Evolutionary conservation across 345 rosid species (phyloP), one percentile per base, ranked within the genome.

Genomic region (Linum lewisii): DNA sequence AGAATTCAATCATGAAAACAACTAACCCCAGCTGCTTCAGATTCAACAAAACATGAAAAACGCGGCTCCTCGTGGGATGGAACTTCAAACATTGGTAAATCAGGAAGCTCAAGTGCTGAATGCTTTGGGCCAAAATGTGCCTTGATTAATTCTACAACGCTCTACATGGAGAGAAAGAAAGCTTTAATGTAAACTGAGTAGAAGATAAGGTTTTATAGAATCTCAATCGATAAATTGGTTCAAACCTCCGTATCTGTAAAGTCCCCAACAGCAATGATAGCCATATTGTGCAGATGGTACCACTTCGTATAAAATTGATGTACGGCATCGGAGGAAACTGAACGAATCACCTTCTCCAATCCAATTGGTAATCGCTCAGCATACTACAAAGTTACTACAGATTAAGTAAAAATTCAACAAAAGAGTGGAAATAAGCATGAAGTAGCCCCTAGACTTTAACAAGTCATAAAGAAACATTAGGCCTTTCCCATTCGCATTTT

Each of bases 21-120:
- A 78, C 95, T 81, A 66, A 91, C 98, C 88, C 92, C 96, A 59
- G 84, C 81, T 75, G 96, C 92, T 78, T 88, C 98, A 51, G 92
- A 73, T 78, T 91, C 98, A 62, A 81, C 86, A 69, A 82, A 84
- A 81, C 89, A 84, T 57, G 90, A 91, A 71, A 81, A 79, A 6
- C 81, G 84, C 50, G 98, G 84, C 69, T 82, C 83, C 72, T 77
- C 70, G 54, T 91, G 98, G 58, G 87, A 75, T 67, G 95, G 95
- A 77, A 91, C 87, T 47, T 75, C 71, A 75, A 78, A 82, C 16
- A 74, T 37, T 63, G 94, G 91, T 68, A 85, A 61, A 14, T 58
- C 18, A 50, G 75, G 88, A 63, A 73, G 81, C 25, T 69, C 72
- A 32, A 69, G 64, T 63, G 65, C 81, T 21, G 82, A 69, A 63